phyloP scores from a whole-genome alignment of 768 basidiomycete genomes.

The Sporobolomyces pararoseus region DNA sequence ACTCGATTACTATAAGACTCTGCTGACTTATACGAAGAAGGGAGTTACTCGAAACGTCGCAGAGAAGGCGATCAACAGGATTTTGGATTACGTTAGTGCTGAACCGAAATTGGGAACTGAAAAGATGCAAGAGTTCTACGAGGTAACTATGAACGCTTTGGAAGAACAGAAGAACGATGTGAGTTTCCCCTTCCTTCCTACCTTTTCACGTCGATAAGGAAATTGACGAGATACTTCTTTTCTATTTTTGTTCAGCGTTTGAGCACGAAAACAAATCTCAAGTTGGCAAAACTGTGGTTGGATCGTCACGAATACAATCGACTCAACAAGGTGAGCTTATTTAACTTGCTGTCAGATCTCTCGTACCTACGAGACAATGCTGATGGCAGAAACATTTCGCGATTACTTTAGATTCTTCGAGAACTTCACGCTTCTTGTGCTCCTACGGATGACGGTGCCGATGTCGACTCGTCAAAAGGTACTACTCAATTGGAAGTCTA shows the following conservation, averaged over 20 bases:
- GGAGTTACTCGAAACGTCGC: constrained; percentile 93
- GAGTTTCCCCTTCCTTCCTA: too few relatives aligned
- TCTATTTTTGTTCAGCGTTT: constrained; percentile 60
- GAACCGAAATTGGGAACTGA: constrained; percentile 58
- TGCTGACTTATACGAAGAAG: constrained; percentile 90
- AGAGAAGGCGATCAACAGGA: constrained; percentile 97
- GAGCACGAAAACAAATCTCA: constrained; percentile 91
- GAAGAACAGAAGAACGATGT: constrained; percentile 97
- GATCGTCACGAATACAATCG: constrained; percentile 86
- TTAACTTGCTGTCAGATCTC: background rate
- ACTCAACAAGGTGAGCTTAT: constrained; percentile 63
- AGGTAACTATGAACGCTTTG: constrained; percentile 80
- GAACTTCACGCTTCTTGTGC: constrained; percentile 55
- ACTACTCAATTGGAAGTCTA: constrained; percentile 94
- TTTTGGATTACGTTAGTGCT: constrained; percentile 79
- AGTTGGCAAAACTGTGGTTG: constrained; percentile 94
- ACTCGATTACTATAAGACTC: constrained; percentile 73
- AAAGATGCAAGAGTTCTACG: constrained; percentile 90
- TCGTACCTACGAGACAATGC: too few relatives aligned
- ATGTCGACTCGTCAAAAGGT: constrained; percentile 81
- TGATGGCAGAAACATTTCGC: background rate
- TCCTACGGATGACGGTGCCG: constrained; percentile 71
- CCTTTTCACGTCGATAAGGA: background rate
- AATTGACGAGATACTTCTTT: background rate
- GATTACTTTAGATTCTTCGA: constrained; percentile 15